Percentiles rank a stretch among this genome's conserved stretches.
phyloP scores from a whole-genome alignment of 225 moss, liverwort and hornwort species.

The Neckera pumila region DNA sequence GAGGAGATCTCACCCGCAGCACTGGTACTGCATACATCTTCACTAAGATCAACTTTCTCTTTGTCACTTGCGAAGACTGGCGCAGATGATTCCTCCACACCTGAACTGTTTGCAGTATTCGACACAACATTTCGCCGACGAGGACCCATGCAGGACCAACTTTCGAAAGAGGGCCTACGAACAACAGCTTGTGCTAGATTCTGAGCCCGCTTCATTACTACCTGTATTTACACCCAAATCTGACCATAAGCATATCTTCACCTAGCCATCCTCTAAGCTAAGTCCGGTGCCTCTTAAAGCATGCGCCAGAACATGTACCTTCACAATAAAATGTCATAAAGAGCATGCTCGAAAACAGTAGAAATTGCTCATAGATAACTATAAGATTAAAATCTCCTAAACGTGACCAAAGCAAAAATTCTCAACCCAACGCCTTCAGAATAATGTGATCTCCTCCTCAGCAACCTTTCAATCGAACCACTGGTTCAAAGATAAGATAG shows the following conservation, averaged over 20 bases:
- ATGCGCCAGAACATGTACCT: not conserved
- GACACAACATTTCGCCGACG: slow-evolving; percentile 52
- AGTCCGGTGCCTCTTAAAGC: not conserved
- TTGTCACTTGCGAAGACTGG: not conserved
- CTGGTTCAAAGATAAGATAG: not conserved
- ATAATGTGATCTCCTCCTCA: not conserved
- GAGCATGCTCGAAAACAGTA: not conserved
- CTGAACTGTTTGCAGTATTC: slow-evolving; percentile 6
- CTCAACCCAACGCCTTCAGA: not conserved
- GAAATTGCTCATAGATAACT: not conserved
- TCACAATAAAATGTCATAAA: not conserved
- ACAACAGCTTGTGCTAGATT: slow-evolving; percentile 83
- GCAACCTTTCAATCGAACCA: not conserved
- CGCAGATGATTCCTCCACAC: not conserved
- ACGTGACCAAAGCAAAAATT: not conserved
- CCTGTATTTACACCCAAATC: slow-evolving; percentile 23
- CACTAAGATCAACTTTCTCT: slow-evolving; percentile 16
- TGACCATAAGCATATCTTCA: not conserved
- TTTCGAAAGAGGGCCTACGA: slow-evolving; percentile 63
- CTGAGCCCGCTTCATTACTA: slow-evolving; percentile 84
- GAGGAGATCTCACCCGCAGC: not conserved
- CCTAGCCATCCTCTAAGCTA: not conserved
- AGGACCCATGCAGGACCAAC: slow-evolving; percentile 94
- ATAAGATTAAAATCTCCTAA: not conserved
- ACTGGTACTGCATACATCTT: slow-evolving; percentile 9